These are phyloP conservation scores for Coemansia sp. DNA, from an alignment of 192 early-diverging fungal genomes.

Conservation along the genomic window DNA sequence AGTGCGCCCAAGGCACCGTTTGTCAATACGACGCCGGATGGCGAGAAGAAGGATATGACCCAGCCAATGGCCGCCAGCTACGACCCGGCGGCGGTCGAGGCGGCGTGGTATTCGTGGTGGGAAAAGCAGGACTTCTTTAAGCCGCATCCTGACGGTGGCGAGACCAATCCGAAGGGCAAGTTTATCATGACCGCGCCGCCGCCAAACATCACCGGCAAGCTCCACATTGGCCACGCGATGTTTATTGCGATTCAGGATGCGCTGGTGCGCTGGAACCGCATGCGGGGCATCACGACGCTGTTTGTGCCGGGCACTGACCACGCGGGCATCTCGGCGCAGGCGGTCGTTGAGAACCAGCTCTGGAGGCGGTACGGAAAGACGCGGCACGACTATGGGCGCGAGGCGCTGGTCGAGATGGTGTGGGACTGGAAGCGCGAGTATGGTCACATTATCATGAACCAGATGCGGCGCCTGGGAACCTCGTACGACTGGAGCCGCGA, in stretches of 20 bases:
- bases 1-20: conserved; percentile 54
- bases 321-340: conserved; percentile 94
- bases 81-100: conserved; percentile 86
- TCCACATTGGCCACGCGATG: conserved; percentile 94
- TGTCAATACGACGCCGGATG: conserved; percentile 78
- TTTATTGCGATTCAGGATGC: conserved; percentile 93
- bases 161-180: conserved; percentile 66
- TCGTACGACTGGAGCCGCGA: conserved; percentile 92
- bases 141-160: conserved; percentile 60
- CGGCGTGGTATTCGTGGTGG: conserved; percentile 98
- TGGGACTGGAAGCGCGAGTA: conserved; percentile 96
- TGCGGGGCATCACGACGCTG: conserved; percentile 92
- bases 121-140: conserved; percentile 88
- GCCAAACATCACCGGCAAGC: conserved; percentile 97
- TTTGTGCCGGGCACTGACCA: conserved; percentile 96
- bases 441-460: conserved; percentile 75
- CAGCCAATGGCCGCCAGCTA: conserved; percentile 76
- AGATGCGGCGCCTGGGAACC: conserved; percentile 83
- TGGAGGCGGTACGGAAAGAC: conserved; percentile 80
- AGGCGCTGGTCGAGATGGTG: conserved; percentile 79
- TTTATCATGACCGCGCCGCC: conserved; percentile 96
- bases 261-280: conserved; percentile 94
- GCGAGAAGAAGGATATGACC: conserved; percentile 79
- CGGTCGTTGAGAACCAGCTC: conserved; percentile 95
- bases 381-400: conserved; percentile 90